Conservation (phyloP, 1,139 yeast species). For the Yamadazyma dushanensis region DNA sequence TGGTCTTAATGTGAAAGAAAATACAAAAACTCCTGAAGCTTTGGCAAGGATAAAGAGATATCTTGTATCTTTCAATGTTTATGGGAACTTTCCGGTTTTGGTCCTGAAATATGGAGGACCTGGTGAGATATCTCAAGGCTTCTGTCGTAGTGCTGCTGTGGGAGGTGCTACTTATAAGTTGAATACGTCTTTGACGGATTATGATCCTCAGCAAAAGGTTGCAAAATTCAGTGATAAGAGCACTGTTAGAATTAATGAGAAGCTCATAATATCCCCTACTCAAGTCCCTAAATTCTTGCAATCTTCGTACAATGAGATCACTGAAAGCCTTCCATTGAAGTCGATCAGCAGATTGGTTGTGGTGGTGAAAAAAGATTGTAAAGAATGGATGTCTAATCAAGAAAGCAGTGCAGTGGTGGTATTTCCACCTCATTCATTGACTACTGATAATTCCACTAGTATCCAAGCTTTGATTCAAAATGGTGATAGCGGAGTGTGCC, state of each 20-base stretch:
- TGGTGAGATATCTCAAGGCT: slow-evolving; percentile 95
- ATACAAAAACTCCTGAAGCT: slow-evolving; percentile 70
- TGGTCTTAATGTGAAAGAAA: slow-evolving; percentile 67
- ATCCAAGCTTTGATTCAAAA: slow-evolving; percentile 89
- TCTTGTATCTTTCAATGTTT: slow-evolving; percentile 82
- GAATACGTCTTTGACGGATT: slow-evolving; percentile 61
- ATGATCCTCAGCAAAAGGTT: slow-evolving; percentile 61
- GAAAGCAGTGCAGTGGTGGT: slow-evolving; percentile 87
- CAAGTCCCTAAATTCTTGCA: slow-evolving; percentile 58
- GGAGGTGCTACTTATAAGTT: slow-evolving; percentile 95
- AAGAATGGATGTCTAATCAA: slow-evolving; percentile 85
- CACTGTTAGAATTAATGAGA: slow-evolving; percentile 70
- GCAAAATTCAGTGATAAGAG: slow-evolving; percentile 82
- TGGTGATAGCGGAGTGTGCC: slow-evolving; percentile 87
- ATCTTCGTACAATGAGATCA: slow-evolving; percentile 32
- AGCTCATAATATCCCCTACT: slow-evolving; percentile 68
- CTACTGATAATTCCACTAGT: slow-evolving; percentile 64
- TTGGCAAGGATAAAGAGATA: slow-evolving; percentile 80
- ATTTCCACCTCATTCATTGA: slow-evolving; percentile 85
- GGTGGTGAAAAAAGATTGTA: slow-evolving; percentile 82
- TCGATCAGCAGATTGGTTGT: slow-evolving; percentile 76
- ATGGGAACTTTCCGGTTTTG: slow-evolving; percentile 91
- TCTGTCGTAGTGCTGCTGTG: slow-evolving; percentile 96
- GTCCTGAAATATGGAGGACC: slow-evolving; percentile 94
- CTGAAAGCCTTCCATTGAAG: slow-evolving; percentile 38